phyloP scores from a whole-genome alignment of 768 basidiomycete species.

The Boletus barrowsii region DNA sequence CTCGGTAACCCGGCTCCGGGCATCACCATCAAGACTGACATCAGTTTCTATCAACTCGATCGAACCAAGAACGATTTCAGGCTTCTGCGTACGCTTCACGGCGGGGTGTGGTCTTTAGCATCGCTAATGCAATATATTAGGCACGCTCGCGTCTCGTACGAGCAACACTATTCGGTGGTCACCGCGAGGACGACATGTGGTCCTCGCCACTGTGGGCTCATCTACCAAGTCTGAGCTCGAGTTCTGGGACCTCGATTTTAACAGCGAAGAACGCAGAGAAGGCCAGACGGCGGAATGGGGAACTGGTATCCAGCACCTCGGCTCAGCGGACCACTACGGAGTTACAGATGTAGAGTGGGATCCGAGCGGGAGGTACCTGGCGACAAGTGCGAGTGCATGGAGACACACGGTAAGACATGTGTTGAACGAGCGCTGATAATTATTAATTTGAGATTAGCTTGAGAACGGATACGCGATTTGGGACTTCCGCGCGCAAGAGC shows the following conservation, averaged over 20 bases:
- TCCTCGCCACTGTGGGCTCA: constrained; percentile 93
- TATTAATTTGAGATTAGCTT: constrained; percentile 49
- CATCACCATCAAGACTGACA: constrained; percentile 92
- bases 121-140: constrained; percentile 37
- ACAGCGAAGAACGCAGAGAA: constrained; percentile 51
- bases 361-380: constrained; percentile 89
- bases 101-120: neutral
- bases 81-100: constrained; percentile 61
- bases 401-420: constrained; percentile 71
- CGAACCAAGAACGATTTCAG: constrained; percentile 92
- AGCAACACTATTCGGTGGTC: constrained; percentile 97
- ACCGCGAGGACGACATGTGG: constrained; percentile 91
- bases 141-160: constrained; percentile 74
- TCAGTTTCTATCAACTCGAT: constrained; percentile 95
- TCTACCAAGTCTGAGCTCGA: constrained; percentile 95
- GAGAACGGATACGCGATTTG: constrained; percentile 96
- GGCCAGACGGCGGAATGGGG: constrained; percentile 70
- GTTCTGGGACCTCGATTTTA: constrained; percentile 98
- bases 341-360: constrained; percentile 99
- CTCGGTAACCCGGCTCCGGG: constrained; percentile 87
- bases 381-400: constrained; percentile 94
- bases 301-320: constrained; percentile 78
- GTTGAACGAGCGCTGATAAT: neutral
- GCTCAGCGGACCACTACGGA: constrained; percentile 91
- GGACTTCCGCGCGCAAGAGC: constrained; percentile 97